Evolutionary conservation across 768 basidiomycete species (phyloP), one percentile per base, ranked within the genome.

Genomic region (Arthromyces matolae): DNA sequence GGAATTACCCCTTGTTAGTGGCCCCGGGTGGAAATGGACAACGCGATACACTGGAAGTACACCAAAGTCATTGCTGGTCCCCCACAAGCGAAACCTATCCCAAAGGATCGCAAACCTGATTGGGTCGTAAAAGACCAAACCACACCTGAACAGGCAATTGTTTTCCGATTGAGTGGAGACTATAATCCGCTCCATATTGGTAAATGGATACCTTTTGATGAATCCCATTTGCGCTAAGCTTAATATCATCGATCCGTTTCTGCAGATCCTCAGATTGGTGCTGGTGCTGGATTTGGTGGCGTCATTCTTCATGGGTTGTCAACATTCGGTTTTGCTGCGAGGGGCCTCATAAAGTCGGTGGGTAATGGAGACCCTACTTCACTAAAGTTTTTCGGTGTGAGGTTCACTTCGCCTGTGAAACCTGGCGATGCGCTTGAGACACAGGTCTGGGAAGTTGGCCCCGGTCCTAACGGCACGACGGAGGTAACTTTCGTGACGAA

Each of bases 301-400:
- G 81, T 85, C 29, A 92, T 94, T 57, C 76, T 93, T 3, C 91
- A 94, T 60, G 91, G 91, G 23, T 74, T 93, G 20, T 83, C 86
- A 16, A 80, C 85, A 0, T 93, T 79, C 61, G 91, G 91, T 8
- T 91, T 91, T 60, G 86, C 75, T 7, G 92, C 88, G 3, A 82
- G 90, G 34, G 87, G 81, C 1, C 66, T 93, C 45, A 71, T 94
- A 51, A 75, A 76, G 48, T 72, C 75, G 2, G 73, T 84, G 10
- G 88, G 80, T 0, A 76, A 72, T 0, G 76, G 77, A 35, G 79
- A 87, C 53, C 75, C 84, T 3, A 70, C 70, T 3, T 71, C 84
- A 2, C 69, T 94, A 51, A 81, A 75, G 51, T 72, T 80, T 56
- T 86, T 87, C 59, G 83, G 84, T 12, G 83, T 76, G 24, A 74